These are phyloP conservation scores for Coniophora puteana DNA, from an alignment of 1,284 basidiomycete species.

Conservation along the genomic window DNA sequence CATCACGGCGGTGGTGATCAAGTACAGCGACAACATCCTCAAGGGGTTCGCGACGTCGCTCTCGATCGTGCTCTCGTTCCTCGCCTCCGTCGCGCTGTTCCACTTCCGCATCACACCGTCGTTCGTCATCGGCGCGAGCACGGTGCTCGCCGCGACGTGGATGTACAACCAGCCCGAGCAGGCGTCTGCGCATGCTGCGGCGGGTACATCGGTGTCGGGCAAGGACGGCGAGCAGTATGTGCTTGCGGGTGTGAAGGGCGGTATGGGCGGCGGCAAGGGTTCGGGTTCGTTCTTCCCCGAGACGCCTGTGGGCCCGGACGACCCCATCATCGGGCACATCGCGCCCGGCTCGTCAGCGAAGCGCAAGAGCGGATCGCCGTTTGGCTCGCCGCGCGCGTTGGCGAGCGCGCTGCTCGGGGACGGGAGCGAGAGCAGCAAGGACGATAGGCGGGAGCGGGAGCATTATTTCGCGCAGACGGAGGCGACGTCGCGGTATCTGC, in stretches of 20 bases:
- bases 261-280: too few relatives aligned
- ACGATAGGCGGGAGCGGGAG: too few relatives aligned
- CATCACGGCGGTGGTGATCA: slow-evolving; percentile 86
- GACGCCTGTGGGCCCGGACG: slow-evolving; percentile 48
- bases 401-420: slow-evolving; percentile 40
- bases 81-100: slow-evolving; percentile 88
- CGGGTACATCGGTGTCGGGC: slow-evolving; percentile 34
- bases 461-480: slow-evolving; percentile 47
- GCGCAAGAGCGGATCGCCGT: slow-evolving; percentile 46
- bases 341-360: slow-evolving; percentile 22
- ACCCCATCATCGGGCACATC: slow-evolving; percentile 59
- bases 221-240: too few relatives aligned
- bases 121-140: slow-evolving; percentile 81
- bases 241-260: slow-evolving; percentile 24
- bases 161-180: slow-evolving; percentile 81
- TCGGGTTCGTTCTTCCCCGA: slow-evolving; percentile 41
- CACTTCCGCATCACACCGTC: slow-evolving; percentile 83
- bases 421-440: slow-evolving; percentile 24
- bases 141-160: slow-evolving; percentile 87
- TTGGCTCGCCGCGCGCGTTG: slow-evolving; percentile 44
- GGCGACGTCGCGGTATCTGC: slow-evolving; percentile 54
- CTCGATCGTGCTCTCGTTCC: slow-evolving; percentile 91
- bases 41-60: slow-evolving; percentile 96
- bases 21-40: slow-evolving; percentile 87
- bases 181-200: slow-evolving; percentile 41